Evolutionary conservation across 176 grass and related monocot genomes (phyloP), one percentile per base, ranked within the genome.

Genomic region (Aegilops longissima): DNA sequence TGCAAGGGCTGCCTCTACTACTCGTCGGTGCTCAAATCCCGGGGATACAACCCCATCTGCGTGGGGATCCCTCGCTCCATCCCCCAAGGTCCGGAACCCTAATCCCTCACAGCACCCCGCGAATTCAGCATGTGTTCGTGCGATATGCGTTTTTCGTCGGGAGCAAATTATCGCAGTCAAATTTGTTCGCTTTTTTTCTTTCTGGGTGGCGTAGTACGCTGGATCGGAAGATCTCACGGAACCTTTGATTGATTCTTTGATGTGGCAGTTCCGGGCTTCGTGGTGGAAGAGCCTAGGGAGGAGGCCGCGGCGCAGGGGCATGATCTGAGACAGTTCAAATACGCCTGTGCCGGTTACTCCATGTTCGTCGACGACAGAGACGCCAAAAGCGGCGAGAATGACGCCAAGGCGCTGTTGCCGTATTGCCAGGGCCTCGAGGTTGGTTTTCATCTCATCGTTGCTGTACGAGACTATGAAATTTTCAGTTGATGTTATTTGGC

Each of bases 1-100:
- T 98, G 96, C 90, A 98, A 95, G 81, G 96, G 96, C 12, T 95
- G 93, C 80, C 91, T 98, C 62, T 98, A 95, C 86, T 98, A 98
- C 84, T 95, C 93, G 12, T 98, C 93, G 30, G 30, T 87, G 72
- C 93, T 93, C 84, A 94, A 89, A 80, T 92, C 91, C 65, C 83
- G 93, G 8, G 91, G 87, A 18, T 92, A 88, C 59, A 95, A 94
- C 68, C 96, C 96, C 54, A 49, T 98, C 27, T 95, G 96, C 83
- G 90, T 95, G 45, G 96, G 96, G 84, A 95, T 98, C 88, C 80
- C 89, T 72, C 86, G 91, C 24, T 88, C 91, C 77, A 92, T 98
- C 83, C 90, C 91, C 4, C 90, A 98, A 95, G 91, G 93, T 98
- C 17, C 24, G 47, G 13, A 87, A 90, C 71, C 88, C 89, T 88